Base-by-base conservation (phyloP, 164 flowering plant species). In the Sedum album region DNA sequence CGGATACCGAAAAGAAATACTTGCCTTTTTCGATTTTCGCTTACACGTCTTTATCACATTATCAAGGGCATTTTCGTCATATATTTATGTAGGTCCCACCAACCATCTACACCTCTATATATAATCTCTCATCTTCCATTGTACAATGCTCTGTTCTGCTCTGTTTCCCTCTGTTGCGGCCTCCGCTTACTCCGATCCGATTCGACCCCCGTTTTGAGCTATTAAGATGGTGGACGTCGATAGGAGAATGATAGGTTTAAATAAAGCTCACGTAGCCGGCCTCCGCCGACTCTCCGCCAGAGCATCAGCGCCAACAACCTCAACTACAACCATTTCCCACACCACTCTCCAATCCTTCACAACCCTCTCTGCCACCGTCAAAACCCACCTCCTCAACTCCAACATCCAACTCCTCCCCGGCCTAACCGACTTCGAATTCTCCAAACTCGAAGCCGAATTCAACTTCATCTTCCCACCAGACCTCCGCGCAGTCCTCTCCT, bases 391-490 rank as follows among this genome's bases (percentile, higher is more conserved):
- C 65, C 79, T 80, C 4, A 73, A 38, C 73, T 87, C 96, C 48
- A 85, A 81, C 25, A 68, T 86, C 28, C 72, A 76, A 25, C 89
- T 94, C 66, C 88, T 78, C 35, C 78, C 84, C 13, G 97, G 99
- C 33, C 77, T 94, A 2, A 77, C 96, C 65, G 97, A 86, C 41
- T 62, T 89, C 13, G 97, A 92, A 74, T 88, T 95, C 72, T 91
- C 94, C 11, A 71, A 81, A 0, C 79, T 84, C 0, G 99, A 95
- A 64, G 96, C 97, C 0, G 96, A 92, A 77, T 88, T 95, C 74
- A 89, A 92, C 6, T 94, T 94, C 80, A 73, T 76, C 4, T 95
- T 95, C 72, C 99, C 99, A 0, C 99, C 99, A 1, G 99, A 95
- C 69, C 84, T 95, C 38, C 78, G 84, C 1, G 96, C 92, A 38